Conservation (phyloP, 2,329 filamentous ascomycete species). For the Hypoxylon sp. region DNA sequence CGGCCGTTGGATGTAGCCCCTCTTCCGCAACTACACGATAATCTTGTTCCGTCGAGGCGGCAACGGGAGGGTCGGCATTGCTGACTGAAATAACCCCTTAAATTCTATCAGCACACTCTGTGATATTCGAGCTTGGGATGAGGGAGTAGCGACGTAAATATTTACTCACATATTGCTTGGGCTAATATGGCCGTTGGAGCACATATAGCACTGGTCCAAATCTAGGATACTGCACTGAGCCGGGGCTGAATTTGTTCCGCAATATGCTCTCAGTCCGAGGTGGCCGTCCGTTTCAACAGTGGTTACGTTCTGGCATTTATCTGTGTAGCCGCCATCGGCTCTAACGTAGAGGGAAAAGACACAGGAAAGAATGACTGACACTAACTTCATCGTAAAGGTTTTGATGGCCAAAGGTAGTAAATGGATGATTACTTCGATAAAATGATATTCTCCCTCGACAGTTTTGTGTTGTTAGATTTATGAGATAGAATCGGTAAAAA, state of each 20-base stretch:
- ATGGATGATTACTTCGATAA: background rate
- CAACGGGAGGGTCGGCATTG: background rate
- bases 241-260: background rate
- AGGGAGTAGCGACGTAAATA: background rate
- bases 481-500: background rate
- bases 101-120: background rate
- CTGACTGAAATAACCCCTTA: constrained; percentile 5
- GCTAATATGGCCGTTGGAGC: background rate
- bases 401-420: background rate
- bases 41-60: background rate
- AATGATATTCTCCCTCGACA: background rate
- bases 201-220: constrained; percentile 11
- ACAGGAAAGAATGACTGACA: background rate
- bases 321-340: constrained; percentile 7
- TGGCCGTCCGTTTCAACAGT: background rate
- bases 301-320: constrained; percentile 2
- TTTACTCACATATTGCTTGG: constrained; percentile 8
- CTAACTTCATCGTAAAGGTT: background rate
- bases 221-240: constrained; percentile 19
- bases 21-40: background rate
- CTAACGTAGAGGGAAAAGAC: background rate
- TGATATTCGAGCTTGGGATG: background rate
- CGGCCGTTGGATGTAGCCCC: background rate
- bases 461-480: background rate
- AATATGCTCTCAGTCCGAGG: constrained; percentile 8